phyloP scores from a whole-genome alignment of 1,284 basidiomycete genomes.

The Ustilago shanxiensis region DNA sequence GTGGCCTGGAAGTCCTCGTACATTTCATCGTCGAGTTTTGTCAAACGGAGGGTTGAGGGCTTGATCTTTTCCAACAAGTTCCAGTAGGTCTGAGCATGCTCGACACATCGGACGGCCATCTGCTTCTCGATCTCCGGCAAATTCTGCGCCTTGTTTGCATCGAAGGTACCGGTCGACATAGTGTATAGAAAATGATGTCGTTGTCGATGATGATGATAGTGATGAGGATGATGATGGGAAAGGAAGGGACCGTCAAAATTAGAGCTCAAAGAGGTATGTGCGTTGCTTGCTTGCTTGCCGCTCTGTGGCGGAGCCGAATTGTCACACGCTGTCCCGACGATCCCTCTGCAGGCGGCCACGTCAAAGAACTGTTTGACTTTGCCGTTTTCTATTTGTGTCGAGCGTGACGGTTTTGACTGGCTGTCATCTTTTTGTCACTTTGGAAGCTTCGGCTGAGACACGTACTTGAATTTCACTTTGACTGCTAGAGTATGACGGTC shows the following conservation, averaged over 20 bases:
- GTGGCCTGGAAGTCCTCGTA: slow-evolving; percentile 80
- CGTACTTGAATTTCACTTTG: not conserved
- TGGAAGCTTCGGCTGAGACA: slow-evolving; percentile 8
- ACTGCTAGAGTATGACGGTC: not conserved
- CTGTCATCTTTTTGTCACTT: slow-evolving; percentile 2
- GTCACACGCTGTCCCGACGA: not conserved
- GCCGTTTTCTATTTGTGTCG: no score
- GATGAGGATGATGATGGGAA: no score
- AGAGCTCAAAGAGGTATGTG: slow-evolving; percentile 13
- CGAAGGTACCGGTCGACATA: slow-evolving; percentile 61
- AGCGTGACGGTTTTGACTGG: not conserved
- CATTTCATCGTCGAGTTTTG: slow-evolving; percentile 89
- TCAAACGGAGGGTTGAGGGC: slow-evolving; percentile 82
- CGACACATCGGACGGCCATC: slow-evolving; percentile 91
- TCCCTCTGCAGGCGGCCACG: slow-evolving; percentile 1
- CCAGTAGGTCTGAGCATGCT: slow-evolving; percentile 86
- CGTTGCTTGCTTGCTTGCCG: no score
- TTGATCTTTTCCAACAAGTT: slow-evolving; percentile 87
- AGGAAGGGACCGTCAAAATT: no score
- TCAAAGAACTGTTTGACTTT: no score
- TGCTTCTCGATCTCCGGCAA: slow-evolving; percentile 96
- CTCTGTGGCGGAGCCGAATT: slow-evolving; percentile 13
- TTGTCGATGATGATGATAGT: not conserved
- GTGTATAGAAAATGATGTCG: not conserved
- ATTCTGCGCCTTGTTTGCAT: slow-evolving; percentile 78